Percentiles rank a stretch among this genome's conserved stretches.
phyloP scores from a whole-genome alignment of 176 grass and related monocot genomes.

The Avena eriantha region DNA sequence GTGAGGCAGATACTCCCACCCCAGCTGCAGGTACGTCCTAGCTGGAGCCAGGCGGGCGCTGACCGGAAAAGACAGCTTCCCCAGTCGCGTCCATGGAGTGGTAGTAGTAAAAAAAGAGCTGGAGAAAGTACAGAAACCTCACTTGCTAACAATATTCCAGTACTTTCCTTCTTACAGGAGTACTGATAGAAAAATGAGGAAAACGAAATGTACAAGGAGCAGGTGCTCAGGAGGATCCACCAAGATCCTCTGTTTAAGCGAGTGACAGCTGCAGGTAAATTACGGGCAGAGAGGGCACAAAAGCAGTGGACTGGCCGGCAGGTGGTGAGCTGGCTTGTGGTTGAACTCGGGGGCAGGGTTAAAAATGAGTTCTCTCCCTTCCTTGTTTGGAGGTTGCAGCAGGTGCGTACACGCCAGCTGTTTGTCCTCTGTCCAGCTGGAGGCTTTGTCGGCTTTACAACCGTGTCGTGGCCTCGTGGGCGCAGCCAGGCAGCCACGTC shows the following conservation, averaged over 20 bases:
- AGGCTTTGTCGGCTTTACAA: background rate
- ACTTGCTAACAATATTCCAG: background rate
- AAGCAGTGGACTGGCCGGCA: background rate
- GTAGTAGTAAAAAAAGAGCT: background rate
- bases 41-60: conserved; percentile 28
- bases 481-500: no score
- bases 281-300: background rate
- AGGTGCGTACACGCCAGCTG: background rate
- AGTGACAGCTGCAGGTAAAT: background rate
- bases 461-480: background rate
- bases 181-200: background rate
- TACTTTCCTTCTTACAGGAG: background rate
- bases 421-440: background rate
- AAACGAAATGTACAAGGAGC: no score
- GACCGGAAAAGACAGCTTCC: background rate
- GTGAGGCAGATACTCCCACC: no score
- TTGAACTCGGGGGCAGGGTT: background rate
- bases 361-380: background rate
- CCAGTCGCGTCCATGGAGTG: background rate
- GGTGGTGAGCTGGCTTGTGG: background rate
- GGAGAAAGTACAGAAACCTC: background rate
- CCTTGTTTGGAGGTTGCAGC: background rate
- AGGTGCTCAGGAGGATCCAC: background rate
- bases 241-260: background rate
- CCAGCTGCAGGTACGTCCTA: background rate